Evolutionary conservation across 805 yeast genomes (phyloP).

Genomic region (Maudiozyma serrabonitensis): DNA sequence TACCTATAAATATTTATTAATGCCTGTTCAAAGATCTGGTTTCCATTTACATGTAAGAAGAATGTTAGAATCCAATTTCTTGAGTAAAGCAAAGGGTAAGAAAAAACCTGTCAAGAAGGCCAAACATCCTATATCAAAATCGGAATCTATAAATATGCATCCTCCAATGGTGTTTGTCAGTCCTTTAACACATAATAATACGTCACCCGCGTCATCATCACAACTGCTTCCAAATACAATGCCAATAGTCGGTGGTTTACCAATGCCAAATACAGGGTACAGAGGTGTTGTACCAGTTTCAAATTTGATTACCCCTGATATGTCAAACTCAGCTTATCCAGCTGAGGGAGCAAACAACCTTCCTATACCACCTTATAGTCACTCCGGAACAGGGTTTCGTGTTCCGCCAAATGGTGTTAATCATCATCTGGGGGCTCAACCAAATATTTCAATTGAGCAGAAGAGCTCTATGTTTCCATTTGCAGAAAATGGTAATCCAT

Average conservation of each 20-base stretch:
- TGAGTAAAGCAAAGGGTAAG: neutral
- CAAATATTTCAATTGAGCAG: neutral
- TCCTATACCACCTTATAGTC: neutral
- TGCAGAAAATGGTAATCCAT: neutral
- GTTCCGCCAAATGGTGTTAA: neutral
- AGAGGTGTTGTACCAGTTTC: neutral
- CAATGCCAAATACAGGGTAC: neutral
- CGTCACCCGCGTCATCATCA: neutral
- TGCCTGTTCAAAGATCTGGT: conserved; percentile 20
- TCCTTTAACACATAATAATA: neutral
- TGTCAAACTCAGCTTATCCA: neutral
- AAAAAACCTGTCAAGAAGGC: neutral
- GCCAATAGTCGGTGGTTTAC: neutral
- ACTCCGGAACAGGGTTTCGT: neutral
- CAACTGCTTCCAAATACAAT: neutral
- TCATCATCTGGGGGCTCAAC: neutral
- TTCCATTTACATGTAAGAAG: conserved; percentile 17
- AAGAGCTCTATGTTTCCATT: neutral
- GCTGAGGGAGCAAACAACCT: neutral
- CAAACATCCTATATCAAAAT: neutral
- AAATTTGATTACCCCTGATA: neutral
- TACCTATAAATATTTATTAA: conserved; percentile 15
- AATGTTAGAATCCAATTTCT: conserved; percentile 1
- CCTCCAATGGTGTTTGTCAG: neutral
- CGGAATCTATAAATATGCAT: neutral